Conservation (phyloP, 192 early-diverging fungal species). For the Chytriomyces confervae region DNA sequence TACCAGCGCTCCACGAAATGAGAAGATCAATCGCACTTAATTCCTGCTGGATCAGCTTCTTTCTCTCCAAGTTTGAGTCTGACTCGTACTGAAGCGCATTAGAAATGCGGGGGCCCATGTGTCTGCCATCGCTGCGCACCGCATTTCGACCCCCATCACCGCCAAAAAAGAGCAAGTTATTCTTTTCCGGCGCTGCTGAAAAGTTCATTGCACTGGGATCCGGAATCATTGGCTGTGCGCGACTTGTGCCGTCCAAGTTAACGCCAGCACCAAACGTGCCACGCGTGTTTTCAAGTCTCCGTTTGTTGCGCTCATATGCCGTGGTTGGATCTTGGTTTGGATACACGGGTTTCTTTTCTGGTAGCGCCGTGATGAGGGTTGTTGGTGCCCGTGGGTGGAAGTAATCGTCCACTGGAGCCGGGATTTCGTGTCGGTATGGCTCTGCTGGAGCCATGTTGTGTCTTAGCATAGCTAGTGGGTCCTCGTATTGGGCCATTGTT, state of each 20-base stretch:
- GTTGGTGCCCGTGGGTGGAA: conserved; percentile 7
- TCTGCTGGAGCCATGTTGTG: conserved; percentile 22
- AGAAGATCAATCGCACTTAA: conserved; percentile 1
- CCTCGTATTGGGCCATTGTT: conserved; percentile 1
- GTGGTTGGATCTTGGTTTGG: neutral
- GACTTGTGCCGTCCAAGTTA: conserved; percentile 19
- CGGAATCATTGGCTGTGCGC: conserved; percentile 23
- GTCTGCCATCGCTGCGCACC: neutral
- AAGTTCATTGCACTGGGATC: neutral
- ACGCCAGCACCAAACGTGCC: conserved; percentile 7
- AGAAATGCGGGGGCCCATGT: neutral
- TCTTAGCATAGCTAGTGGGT: conserved; percentile 13
- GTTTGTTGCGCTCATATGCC: conserved; percentile 4
- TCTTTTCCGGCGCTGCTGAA: neutral
- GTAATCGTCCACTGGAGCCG: conserved; percentile 4
- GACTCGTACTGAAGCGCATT: conserved; percentile 13
- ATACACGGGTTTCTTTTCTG: conserved; percentile 1
- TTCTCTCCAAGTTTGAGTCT: conserved; percentile 7
- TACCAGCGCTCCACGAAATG: neutral
- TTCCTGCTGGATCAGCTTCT: conserved; percentile 12
- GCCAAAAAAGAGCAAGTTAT: conserved; percentile 21
- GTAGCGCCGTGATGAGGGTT: conserved; percentile 8
- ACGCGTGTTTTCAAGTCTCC: conserved; percentile 19
- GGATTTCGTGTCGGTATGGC: conserved; percentile 2
- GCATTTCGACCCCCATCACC: neutral